Base-by-base conservation (phyloP, 768 basidiomycete genomes). In the Mycena rebaudengoi region DNA sequence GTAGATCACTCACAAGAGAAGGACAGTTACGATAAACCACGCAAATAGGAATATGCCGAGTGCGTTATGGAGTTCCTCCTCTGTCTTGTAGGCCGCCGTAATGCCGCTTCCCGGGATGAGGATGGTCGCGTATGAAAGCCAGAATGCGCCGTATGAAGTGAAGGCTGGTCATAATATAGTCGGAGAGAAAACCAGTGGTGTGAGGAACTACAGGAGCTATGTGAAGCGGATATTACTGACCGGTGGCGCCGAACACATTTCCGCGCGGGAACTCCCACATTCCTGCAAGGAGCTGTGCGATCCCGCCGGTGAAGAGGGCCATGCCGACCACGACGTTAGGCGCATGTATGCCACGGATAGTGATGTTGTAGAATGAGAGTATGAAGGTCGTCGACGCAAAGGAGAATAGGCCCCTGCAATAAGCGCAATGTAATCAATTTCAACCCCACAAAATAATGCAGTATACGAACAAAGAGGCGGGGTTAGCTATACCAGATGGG, bases 311-410 rank as follows among this genome's bases (percentile, higher is more conserved):
- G 76, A 88, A 91, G 67, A 93, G 72, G 25, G 94, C 93, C 94
- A 96, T 94, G 51, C 94, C 95, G 49, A 95, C 83, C 46, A 94
- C 87, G 28, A 88, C 85, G 60, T 95, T 94, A 37, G 91, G 88
- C 5, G 71, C 69, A 18, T 70, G 64, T 65, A 94, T 80, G 23
- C 76, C 71, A n/a, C 88, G 83, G 1, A 85, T 82, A 16, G 82
- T 75, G 28, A 86, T 78, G 71, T 94, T 94, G 83, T 85, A 91
- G 65, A 94, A 65, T 5, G 91, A 94, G 32, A 94, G 80, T 56
- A 95, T 88, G 70, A 95, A 82, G 0, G 92, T 94, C 12, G 94
- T 93, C 4, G 91, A 90, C 20, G 94, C 92, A 78, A 95, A 95
- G 37, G 90, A 89, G 74, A 91, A 91, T 35, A 94, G 81, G 21